Conservation (phyloP, 768 basidiomycete species). For the Hortiboletus flavorubellus region DNA sequence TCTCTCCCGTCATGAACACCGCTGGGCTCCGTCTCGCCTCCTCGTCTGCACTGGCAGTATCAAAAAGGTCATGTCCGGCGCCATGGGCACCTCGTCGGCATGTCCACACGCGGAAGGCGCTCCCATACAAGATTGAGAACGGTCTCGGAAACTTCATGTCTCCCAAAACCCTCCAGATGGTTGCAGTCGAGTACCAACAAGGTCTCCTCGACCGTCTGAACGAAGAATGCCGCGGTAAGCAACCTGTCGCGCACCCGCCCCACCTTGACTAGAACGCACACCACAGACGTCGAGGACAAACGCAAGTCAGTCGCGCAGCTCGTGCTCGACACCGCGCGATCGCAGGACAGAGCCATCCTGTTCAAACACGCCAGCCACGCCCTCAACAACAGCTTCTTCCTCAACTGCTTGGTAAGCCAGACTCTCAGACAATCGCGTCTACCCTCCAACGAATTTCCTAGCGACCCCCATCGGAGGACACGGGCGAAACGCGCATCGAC, state of each 20-base stretch:
- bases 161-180: constrained; percentile 61
- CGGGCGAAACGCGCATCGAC: constrained; percentile 19
- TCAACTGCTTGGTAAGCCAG: constrained; percentile 73
- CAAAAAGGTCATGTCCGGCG: constrained; percentile 4
- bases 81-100: constrained; percentile 29
- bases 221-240: constrained; percentile 67
- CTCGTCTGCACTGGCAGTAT: constrained; percentile 17
- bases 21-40: constrained; percentile 21
- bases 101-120: constrained; percentile 49
- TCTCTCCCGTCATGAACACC: constrained; percentile 20
- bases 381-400: constrained; percentile 94
- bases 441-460: background rate
- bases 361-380: constrained; percentile 93
- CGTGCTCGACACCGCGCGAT: constrained; percentile 60
- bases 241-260: background rate
- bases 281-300: constrained; percentile 52
- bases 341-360: constrained; percentile 57
- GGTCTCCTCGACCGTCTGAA: constrained; percentile 78
- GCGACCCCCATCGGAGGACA: constrained; percentile 33
- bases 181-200: constrained; percentile 83
- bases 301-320: constrained; percentile 64
- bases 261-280: background rate
- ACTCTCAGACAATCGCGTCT: no score
- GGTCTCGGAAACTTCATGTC: constrained; percentile 81
- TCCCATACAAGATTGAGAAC: constrained; percentile 64